Percentiles rank a stretch among this genome's conserved stretches.
phyloP scores from a whole-genome alignment of 345 rosid genomes.

The Lepidium didymum region DNA sequence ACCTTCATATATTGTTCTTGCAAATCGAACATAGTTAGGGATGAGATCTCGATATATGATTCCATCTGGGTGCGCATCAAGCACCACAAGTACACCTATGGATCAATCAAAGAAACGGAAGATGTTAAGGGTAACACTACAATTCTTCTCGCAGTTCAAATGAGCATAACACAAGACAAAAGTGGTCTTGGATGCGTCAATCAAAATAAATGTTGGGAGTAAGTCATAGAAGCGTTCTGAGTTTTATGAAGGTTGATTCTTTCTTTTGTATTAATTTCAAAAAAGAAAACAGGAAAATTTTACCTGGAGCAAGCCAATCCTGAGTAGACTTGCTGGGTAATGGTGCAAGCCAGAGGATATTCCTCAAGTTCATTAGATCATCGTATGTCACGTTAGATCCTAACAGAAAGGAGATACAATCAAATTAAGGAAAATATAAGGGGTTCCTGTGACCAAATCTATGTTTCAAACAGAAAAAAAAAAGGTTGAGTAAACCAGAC shows the following conservation, averaged over 20 bases:
- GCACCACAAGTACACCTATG: constrained; percentile 70
- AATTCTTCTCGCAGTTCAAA: neutral
- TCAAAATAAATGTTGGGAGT: neutral
- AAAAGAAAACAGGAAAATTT: neutral
- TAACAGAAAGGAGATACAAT: constrained; percentile 22
- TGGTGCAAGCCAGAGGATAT: constrained; percentile 93
- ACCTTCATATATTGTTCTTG: constrained; percentile 93
- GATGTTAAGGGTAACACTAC: neutral
- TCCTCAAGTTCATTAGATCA: constrained; percentile 78
- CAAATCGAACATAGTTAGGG: constrained; percentile 60
- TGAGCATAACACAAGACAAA: neutral
- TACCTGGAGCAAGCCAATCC: constrained; percentile 81
- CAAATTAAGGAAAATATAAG: neutral
- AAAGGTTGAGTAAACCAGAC: neutral
- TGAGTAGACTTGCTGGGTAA: constrained; percentile 49
- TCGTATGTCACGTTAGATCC: constrained; percentile 59
- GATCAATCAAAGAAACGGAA: neutral
- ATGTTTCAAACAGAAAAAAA: neutral
- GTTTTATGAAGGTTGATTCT: neutral
- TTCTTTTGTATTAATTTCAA: neutral
- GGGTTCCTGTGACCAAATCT: neutral
- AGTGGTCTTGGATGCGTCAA: neutral
- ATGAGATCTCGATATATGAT: constrained; percentile 75
- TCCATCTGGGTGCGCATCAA: constrained; percentile 84
- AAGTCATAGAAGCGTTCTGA: neutral